Evolutionary conservation across 345 rosid genomes (phyloP), one percentile per base, ranked within the genome.

Genomic region (Ceriops zippeliana): DNA sequence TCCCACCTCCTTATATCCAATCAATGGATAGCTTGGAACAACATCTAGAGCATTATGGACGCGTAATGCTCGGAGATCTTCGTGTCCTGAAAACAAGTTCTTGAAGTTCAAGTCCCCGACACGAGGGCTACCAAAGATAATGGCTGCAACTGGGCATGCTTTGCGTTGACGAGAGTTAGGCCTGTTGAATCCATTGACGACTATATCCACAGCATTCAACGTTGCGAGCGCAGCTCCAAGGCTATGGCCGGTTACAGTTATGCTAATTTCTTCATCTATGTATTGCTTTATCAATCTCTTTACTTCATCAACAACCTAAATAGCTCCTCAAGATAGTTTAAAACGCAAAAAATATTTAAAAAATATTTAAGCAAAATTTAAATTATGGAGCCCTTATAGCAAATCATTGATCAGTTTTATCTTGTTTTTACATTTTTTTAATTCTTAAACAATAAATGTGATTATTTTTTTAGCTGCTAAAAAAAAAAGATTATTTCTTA

Each of bases 1-100:
- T 16, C 97, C 97, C 0, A 90, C 87, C 26, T 90, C 93, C 0
- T 80, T 49, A 31, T 87, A 93, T 11, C 87, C 90, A 13, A 85
- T 34, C 0, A 85, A 34, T 27, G 97, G 98, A 68, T 87, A 87
- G 56, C 73, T 79, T 0, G 93, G 97, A 63, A 93, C 85, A 3
- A 87, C 30, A 73, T 93, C 98, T 0, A 75, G 65, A 10, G 75
- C 76, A 35, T 93, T 93, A 6, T 76, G 75, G 20, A 85, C 27
- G 16, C 28, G 59, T 22, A 71, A 35, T 21, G 51, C 24, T 30
- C 24, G 54, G 19, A 65, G 34, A 20, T 71, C 65, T 56, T 22
- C 2, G 30, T 20, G 1, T 8, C 62, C 17, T 0, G 51, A 22
- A n/a, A 65, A 64, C 8, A 65, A 5, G 16, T 15, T 19, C 47